Evolutionary conservation across 768 basidiomycete genomes (phyloP).

Genomic region (Clathrus columnatus): DNA sequence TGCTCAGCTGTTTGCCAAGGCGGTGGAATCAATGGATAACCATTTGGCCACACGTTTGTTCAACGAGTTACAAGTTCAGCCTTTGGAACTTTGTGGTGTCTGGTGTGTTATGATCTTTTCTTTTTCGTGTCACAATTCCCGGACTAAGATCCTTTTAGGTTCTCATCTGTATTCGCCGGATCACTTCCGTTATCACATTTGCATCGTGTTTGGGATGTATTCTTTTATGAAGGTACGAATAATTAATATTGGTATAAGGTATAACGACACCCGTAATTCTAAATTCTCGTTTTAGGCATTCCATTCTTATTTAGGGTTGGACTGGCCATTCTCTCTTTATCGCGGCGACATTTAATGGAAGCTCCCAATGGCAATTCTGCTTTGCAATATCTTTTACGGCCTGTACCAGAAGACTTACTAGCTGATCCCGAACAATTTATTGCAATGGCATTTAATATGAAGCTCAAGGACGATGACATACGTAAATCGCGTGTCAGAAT

Average conservation of each 20-base stretch:
- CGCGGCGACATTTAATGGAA: constrained; percentile 52
- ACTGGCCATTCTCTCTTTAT: constrained; percentile 52
- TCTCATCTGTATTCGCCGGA: constrained; percentile 62
- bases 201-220: constrained; percentile 75
- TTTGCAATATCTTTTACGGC: constrained; percentile 40
- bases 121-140: not conserved
- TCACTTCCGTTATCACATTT: constrained; percentile 56
- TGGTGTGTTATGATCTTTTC: constrained; percentile 39
- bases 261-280: no score
- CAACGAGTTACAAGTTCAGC: constrained; percentile 50
- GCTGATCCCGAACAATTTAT: constrained; percentile 54
- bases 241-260: not conserved
- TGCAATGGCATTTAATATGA: constrained; percentile 50
- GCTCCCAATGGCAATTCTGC: constrained; percentile 30
- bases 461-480: constrained; percentile 72
- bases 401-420: constrained; percentile 44
- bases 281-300: constrained; percentile 37
- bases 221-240: constrained; percentile 64
- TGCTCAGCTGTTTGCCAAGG: constrained; percentile 57
- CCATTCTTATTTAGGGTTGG: constrained; percentile 69
- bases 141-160: constrained; percentile 36
- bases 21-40: constrained; percentile 55
- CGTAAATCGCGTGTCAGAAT: constrained; percentile 68
- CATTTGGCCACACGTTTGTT: constrained; percentile 58
- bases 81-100: constrained; percentile 47